Percentiles rank a stretch among this genome's conserved stretches.
These are phyloP conservation scores for Scleroderma citrinum DNA, from an alignment of 768 basidiomycete genomes.

Conservation along the genomic window DNA sequence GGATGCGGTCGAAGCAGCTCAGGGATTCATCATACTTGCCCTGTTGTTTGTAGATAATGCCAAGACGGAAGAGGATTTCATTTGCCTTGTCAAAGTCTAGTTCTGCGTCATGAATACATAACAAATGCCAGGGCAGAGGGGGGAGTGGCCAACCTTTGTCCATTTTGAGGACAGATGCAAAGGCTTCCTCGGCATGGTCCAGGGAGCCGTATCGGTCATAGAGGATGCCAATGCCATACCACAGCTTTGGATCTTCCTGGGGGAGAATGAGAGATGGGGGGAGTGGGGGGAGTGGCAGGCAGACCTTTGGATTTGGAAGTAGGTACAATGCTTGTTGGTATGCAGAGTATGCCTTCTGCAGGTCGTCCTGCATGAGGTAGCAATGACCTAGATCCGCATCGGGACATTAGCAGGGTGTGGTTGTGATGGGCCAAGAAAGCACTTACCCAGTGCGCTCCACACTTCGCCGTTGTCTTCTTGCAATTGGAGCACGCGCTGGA, in stretches of 20 bases:
- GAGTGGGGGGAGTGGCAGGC: slow-evolving; percentile 8
- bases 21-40: slow-evolving; percentile 87
- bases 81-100: slow-evolving; percentile 97
- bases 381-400: slow-evolving; percentile 67
- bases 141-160: slow-evolving; percentile 68
- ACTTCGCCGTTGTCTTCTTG: slow-evolving; percentile 98
- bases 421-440: slow-evolving; percentile 13
- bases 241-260: slow-evolving; percentile 93
- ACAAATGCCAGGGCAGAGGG: background rate
- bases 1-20: slow-evolving; percentile 92
- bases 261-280: slow-evolving; percentile 6
- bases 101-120: slow-evolving; percentile 28
- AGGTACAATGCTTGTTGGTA: slow-evolving; percentile 98
- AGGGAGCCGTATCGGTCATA: slow-evolving; percentile 98
- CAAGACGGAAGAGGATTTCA: slow-evolving; percentile 95
- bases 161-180: slow-evolving; percentile 93
- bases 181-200: slow-evolving; percentile 98
- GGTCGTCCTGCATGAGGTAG: slow-evolving; percentile 98
- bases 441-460: slow-evolving; percentile 89
- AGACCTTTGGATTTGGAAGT: slow-evolving; percentile 89
- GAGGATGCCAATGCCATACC: slow-evolving; percentile 99
- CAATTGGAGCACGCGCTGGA: slow-evolving; percentile 84
- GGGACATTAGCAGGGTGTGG: slow-evolving; percentile 8
- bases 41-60: slow-evolving; percentile 99
- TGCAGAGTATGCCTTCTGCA: slow-evolving; percentile 96